Base-by-base conservation (phyloP, 805 yeast genomes). In the Maudiozyma pseudohumilis region DNA sequence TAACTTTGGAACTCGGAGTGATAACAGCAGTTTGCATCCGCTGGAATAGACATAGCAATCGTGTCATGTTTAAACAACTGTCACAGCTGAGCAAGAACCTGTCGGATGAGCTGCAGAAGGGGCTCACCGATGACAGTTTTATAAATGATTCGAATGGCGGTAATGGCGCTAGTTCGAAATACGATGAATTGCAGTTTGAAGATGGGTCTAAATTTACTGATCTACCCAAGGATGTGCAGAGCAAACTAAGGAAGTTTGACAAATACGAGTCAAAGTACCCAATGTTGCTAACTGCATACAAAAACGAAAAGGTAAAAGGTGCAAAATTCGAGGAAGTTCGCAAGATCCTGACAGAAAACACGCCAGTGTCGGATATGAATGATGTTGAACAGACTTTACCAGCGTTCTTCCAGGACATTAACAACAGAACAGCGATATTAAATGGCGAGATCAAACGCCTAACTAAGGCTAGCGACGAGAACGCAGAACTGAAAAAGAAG, bases 231-330 rank as follows among this genome's bases (percentile, higher is more conserved):
- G 75, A 71, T 4, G 60, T 86, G 13, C 70, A 72, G 41, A 60
- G 76, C 5, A 81, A 79, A 50, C 59, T 87, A 57, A 70, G 70
- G 39, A 88, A 85, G 62, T 84, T 82, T 52, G 75, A 70, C 40
- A 87, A 86, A 56, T 89, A 88, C 57, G 97, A 89, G 56, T 81
- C 80, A 35, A 87, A 86, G 56, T 89, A 92, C 54, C 98, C 98
- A 0, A 63, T 76, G 30, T 64, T 89, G 12, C 68, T 87, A 35
- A 80, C 80, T 31, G 96, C 97, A 0, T 92, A 85, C 62, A 83
- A 86, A 52, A 64, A 69, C 1, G 96, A 88, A 56, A 85, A 82
- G 61, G 65, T 70, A 35, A 81, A 78, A 48, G 64, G 70, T 2
- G 78, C 72, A 32, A 66, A 79, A 31, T 70, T 87, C 7, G 64